Evolutionary conservation across 805 yeast genomes (phyloP).

Genomic region (Lipomyces anomalus): DNA sequence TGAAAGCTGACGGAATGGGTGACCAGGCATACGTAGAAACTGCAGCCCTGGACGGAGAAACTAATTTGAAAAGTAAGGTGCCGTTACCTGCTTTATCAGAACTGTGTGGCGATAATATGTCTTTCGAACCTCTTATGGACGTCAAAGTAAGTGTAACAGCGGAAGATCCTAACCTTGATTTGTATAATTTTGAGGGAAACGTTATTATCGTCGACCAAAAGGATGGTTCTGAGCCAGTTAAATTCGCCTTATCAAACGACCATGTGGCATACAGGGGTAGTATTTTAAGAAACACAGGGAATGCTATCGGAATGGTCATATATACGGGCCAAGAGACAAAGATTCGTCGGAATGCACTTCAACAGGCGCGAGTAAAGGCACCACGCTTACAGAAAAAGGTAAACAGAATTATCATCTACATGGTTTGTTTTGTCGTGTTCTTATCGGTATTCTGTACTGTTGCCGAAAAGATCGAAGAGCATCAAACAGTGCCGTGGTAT

Average conservation of each 20-base stretch:
- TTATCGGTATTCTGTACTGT: conserved; percentile 76
- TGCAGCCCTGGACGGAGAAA: conserved; percentile 97
- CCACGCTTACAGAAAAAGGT: conserved; percentile 84
- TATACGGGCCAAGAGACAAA: conserved; percentile 96
- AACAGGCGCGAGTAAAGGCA: conserved; percentile 84
- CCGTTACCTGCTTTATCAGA: conserved; percentile 63
- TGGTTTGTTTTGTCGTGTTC: conserved; percentile 74
- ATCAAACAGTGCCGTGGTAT: conserved; percentile 71
- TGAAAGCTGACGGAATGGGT: conserved; percentile 58
- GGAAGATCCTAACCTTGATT: conserved; percentile 89
- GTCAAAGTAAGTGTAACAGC: conserved; percentile 52
- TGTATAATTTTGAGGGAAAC: conserved; percentile 84
- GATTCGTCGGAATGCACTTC: conserved; percentile 89
- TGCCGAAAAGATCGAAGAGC: conserved; percentile 54
- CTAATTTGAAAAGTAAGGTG: conserved; percentile 70
- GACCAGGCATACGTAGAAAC: conserved; percentile 78
- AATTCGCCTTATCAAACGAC: conserved; percentile 65
- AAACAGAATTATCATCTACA: conserved; percentile 75
- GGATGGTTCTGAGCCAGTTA: too few relatives aligned
- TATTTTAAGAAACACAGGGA: conserved; percentile 74
- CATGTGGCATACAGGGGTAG: conserved; percentile 90
- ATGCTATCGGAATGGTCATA: conserved; percentile 70
- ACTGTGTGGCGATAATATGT: conserved; percentile 44
- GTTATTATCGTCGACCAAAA: conserved; percentile 36
- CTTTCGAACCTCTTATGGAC: conserved; percentile 30